phyloP scores from a whole-genome alignment of 441 rosid genomes.

The Adansonia rubrostipa region DNA sequence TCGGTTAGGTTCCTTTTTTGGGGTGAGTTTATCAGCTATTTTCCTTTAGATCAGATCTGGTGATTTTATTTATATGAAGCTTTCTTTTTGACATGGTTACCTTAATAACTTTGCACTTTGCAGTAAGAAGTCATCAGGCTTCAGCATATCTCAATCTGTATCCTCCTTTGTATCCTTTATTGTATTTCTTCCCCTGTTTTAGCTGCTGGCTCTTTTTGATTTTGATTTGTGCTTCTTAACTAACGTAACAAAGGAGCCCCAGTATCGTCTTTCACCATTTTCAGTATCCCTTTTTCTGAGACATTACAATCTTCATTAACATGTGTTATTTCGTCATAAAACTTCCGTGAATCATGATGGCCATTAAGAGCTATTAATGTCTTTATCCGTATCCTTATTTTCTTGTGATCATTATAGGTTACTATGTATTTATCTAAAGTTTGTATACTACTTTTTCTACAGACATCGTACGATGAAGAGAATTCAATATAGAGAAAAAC shows the following conservation, averaged over 20 bases:
- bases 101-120: conserved; percentile 46
- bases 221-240: not conserved
- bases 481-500: not conserved
- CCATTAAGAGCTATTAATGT: not conserved
- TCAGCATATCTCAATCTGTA: conserved; percentile 66
- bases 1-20: conserved; percentile 16
- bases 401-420: not conserved
- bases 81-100: conserved; percentile 37
- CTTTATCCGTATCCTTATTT: not conserved
- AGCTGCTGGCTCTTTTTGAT: not conserved
- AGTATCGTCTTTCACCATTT: not conserved
- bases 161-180: conserved; percentile 92
- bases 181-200: conserved; percentile 25
- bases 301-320: not conserved
- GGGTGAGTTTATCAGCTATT: conserved; percentile 39
- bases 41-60: conserved; percentile 8
- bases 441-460: not conserved
- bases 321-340: not conserved
- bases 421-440: not conserved
- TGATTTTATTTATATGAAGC: conserved; percentile 18
- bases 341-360: conserved; percentile 14
- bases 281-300: not conserved
- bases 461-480: not conserved
- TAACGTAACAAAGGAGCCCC: not conserved
- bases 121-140: conserved; percentile 71